Conservation (phyloP, 768 basidiomycete species). For the Sporobolomyces phaffii region DNA sequence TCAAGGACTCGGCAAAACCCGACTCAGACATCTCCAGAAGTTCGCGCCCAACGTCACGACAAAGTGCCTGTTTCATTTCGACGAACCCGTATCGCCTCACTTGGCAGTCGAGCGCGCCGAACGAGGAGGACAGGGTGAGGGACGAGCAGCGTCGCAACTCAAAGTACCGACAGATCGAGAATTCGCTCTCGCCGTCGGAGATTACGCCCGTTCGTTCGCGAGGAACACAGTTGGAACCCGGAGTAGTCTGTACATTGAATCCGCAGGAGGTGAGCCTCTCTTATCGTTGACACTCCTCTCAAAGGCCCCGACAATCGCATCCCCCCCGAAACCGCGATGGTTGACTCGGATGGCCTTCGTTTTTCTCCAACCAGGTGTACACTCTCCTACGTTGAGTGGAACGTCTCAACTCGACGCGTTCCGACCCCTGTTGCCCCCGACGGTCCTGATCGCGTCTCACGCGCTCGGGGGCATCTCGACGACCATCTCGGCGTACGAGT, state of each 20-base stretch:
- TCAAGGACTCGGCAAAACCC: too few relatives aligned
- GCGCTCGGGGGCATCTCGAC: constrained; percentile 89
- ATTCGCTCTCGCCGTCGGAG: constrained; percentile 34
- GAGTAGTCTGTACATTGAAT: constrained; percentile 73
- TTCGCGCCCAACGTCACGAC: constrained; percentile 50
- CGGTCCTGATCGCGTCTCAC: constrained; percentile 77
- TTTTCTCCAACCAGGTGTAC: constrained; percentile 59
- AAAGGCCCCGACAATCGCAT: background rate
- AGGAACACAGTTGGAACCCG: constrained; percentile 14
- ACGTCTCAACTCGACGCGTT: constrained; percentile 79
- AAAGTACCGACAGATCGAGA: constrained; percentile 43
- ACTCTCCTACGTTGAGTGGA: constrained; percentile 78
- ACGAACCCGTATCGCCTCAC: constrained; percentile 89
- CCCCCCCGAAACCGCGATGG: too few relatives aligned
- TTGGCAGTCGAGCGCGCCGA: constrained; percentile 58
- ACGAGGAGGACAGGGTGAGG: background rate
- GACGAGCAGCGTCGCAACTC: background rate
- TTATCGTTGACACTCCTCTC: background rate
- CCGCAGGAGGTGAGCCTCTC: constrained; percentile 77
- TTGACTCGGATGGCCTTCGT: too few relatives aligned
- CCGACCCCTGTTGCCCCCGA: constrained; percentile 78
- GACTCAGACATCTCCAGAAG: constrained; percentile 35
- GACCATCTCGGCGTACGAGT: constrained; percentile 88
- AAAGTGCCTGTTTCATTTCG: constrained; percentile 72
- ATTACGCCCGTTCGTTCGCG: constrained; percentile 59